phyloP scores from a whole-genome alignment of 805 yeast genomes.

The Ogataea nitratoaversa region DNA sequence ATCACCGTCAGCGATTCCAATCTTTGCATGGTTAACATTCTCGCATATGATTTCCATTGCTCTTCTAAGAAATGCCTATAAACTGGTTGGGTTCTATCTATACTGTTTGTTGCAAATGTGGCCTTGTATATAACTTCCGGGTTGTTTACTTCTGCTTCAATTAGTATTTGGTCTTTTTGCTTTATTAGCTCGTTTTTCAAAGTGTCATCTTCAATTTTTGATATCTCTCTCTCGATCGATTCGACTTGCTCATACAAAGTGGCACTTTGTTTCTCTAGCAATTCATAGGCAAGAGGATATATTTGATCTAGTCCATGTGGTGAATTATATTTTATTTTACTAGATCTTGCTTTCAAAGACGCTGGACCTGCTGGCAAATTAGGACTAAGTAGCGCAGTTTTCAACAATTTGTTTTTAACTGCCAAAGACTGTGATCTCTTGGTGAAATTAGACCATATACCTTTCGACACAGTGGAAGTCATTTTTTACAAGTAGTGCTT shows the following conservation, averaged over 20 bases:
- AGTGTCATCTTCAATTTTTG: constrained; percentile 17
- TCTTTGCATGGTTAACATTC: constrained; percentile 87
- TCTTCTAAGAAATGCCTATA: constrained; percentile 64
- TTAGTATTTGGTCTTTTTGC: constrained; percentile 32
- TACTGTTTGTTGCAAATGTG: constrained; percentile 38
- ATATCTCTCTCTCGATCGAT: constrained; percentile 29
- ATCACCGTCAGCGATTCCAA: constrained; percentile 78
- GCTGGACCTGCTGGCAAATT: constrained; percentile 46
- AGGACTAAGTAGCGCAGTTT: constrained; percentile 29
- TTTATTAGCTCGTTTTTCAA: constrained; percentile 17
- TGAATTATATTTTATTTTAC: constrained; percentile 52
- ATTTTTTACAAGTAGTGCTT: no score
- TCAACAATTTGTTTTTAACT: constrained; percentile 24
- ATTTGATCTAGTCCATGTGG: constrained; percentile 71
- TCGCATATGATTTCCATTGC: constrained; percentile 68
- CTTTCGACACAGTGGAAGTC: constrained; percentile 26
- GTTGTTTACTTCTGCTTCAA: constrained; percentile 66
- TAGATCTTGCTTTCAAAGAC: constrained; percentile 40
- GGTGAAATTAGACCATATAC: constrained; percentile 34
- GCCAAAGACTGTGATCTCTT: constrained; percentile 31
- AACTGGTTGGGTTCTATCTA: constrained; percentile 76
- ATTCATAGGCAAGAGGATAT: constrained; percentile 62
- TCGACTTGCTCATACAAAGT: constrained; percentile 37
- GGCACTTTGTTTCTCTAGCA: constrained; percentile 46
- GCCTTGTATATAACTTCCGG: constrained; percentile 82